Conservation (phyloP, 495 filamentous ascomycete species). For the Aspergillus nanangensis region DNA sequence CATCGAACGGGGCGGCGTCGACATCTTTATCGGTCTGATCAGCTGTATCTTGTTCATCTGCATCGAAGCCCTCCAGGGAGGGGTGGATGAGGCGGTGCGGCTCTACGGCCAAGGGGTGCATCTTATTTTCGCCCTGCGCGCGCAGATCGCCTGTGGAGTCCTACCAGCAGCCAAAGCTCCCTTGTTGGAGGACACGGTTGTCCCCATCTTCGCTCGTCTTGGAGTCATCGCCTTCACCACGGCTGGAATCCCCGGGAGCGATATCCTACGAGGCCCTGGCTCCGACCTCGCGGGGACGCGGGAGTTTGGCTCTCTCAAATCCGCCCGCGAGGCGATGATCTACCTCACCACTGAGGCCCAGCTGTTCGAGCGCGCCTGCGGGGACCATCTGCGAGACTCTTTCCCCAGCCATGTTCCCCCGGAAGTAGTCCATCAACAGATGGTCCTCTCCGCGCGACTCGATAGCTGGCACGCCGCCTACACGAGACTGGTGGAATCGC, state of each 20-base stretch:
- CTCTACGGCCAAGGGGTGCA: slow-evolving; percentile 34
- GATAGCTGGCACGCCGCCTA: slow-evolving; percentile 22
- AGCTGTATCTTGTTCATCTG: slow-evolving; percentile 56
- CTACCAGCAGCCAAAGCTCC: slow-evolving; percentile 12
- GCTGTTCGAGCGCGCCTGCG: slow-evolving; percentile 18
- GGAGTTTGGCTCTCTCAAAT: slow-evolving; percentile 22
- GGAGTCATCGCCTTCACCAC: slow-evolving; percentile 14
- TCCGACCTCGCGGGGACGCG: neutral
- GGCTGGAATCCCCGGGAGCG: slow-evolving; percentile 5
- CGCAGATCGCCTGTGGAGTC: slow-evolving; percentile 15
- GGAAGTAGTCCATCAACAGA: slow-evolving; percentile 8
- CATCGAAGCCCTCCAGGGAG: slow-evolving; percentile 50
- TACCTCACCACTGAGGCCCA: slow-evolving; percentile 16
- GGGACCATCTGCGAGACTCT: slow-evolving; percentile 8
- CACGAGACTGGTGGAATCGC: slow-evolving; percentile 11
- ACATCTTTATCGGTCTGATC: slow-evolving; percentile 38
- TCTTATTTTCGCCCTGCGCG: slow-evolving; percentile 25
- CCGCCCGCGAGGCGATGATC: slow-evolving; percentile 29
- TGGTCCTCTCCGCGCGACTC: slow-evolving; percentile 7
- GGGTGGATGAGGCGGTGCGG: slow-evolving; percentile 21
- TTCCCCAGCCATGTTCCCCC: slow-evolving; percentile 4
- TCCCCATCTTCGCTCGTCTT: slow-evolving; percentile 36
- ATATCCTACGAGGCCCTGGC: slow-evolving; percentile 9
- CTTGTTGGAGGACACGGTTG: slow-evolving; percentile 27
- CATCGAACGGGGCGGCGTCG: slow-evolving; percentile 30